phyloP scores from a whole-genome alignment of 768 basidiomycete species.

The Boletus patriciae region DNA sequence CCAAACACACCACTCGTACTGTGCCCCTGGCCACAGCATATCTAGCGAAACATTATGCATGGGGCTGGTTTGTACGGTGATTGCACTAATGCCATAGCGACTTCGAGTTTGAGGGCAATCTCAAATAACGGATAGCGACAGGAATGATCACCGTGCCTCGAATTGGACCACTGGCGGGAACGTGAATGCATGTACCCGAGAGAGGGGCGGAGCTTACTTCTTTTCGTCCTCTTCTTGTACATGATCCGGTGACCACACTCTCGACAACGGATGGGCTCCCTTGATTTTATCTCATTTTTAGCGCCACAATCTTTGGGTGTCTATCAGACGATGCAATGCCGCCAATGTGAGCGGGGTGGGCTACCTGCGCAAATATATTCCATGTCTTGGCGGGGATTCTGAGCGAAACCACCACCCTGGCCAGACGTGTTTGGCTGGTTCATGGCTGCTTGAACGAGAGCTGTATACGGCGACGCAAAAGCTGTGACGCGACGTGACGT shows the following conservation, averaged over 20 bases:
- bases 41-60: neutral
- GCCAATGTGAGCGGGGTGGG: constrained; percentile 18
- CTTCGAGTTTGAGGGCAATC: neutral
- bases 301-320: constrained; percentile 75
- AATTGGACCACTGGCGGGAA: constrained; percentile 33
- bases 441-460: constrained; percentile 29
- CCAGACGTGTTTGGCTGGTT: constrained; percentile 41
- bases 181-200: neutral
- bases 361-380: constrained; percentile 86
- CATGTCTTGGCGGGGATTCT: constrained; percentile 59
- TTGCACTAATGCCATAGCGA: neutral
- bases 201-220: constrained; percentile 62
- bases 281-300: constrained; percentile 85
- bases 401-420: constrained; percentile 35
- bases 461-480: neutral
- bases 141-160: constrained; percentile 30
- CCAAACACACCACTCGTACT: neutral
- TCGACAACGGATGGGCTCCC: constrained; percentile 93
- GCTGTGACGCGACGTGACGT: constrained; percentile 15
- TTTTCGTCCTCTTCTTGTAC: constrained; percentile 95
- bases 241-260: constrained; percentile 98
- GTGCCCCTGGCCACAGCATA: neutral
- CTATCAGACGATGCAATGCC: constrained; percentile 12
- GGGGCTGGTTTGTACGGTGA: neutral
- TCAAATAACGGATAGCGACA: neutral